Evolutionary conservation across 306 rosid species (phyloP), one percentile per base, ranked within the genome.

Genomic region (Myrica gale): DNA sequence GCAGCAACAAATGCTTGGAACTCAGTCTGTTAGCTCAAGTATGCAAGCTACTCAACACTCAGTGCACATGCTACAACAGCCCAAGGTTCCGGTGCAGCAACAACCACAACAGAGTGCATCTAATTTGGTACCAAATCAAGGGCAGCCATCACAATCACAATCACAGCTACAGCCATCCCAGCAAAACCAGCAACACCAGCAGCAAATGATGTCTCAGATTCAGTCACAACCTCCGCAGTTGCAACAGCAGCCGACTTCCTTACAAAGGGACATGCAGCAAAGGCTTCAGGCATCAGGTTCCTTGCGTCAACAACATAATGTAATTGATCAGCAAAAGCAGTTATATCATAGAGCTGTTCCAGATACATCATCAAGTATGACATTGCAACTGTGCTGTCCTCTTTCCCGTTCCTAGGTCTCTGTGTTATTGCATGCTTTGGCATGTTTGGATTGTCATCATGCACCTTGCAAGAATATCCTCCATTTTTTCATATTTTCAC

Each of bases 181-280:
- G 78, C 94, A 89, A 78, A 95, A 90, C 58, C 97, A 88, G 78
- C 94, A 89, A 78, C 96, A 90, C 58, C 97, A 88, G 79, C 95
- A 89, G 81, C 96, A 92, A 74, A 44, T 89, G 75, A 81, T 90
- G 82, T 79, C 96, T 19, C 97, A 90, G 86, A 89, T 88, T 73
- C 93, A 88, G 46, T 78, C 90, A 69, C 97, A 94, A 84, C 75
- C 96, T 71, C 15, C 91, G 60, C 97, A 90, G 88, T 76, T 90
- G 86, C 98, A 88, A 83, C 97, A 87, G 83, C 97, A 89, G 84
- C 85, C 87, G 44, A 90, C 87, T 82, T 72, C 83, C 50, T 82
- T 90, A 32, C 90, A 90, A 77, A 89, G 92, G 42, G 98, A 93
- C 69, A 79, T 91, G 88, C 94, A 85, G 62, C 97, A 88, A 77